A percentile compares a stretch with the other conserved stretches of the same genome.
These are phyloP conservation scores for Nothophytophthora sp. DNA, from an alignment of 352 stramenopile genomes.

Conservation along the genomic window DNA sequence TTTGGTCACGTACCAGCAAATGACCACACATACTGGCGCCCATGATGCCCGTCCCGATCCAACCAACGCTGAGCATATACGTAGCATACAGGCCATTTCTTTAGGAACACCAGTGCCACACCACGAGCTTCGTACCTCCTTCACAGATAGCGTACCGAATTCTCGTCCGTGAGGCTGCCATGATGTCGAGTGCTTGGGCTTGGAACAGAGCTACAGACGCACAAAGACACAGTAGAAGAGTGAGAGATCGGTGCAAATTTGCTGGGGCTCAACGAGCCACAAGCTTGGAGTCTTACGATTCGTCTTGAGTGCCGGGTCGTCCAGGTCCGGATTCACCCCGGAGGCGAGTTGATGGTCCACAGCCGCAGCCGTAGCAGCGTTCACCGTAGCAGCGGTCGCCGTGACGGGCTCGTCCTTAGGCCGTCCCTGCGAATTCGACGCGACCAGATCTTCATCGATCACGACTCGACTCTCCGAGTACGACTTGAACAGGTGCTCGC, in stretches of 20 bases:
- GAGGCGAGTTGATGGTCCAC: constrained; percentile 35
- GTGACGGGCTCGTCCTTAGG: constrained; percentile 48
- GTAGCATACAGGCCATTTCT: background rate
- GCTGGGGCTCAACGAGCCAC: background rate
- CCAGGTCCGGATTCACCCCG: constrained; percentile 34
- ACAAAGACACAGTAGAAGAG: constrained; percentile 4
- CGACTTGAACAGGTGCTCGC: constrained; percentile 86
- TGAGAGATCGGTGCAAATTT: background rate
- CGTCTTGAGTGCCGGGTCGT: constrained; percentile 57
- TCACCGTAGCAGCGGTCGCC: background rate
- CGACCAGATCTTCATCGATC: constrained; percentile 79
- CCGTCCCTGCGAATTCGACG: constrained; percentile 40
- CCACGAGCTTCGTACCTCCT: constrained; percentile 5
- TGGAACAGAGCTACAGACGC: constrained; percentile 58
- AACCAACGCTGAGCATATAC: constrained; percentile 61
- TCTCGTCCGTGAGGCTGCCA: constrained; percentile 60
- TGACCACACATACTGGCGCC: constrained; percentile 89
- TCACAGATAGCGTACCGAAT: constrained; percentile 35
- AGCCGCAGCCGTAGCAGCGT: constrained; percentile 6
- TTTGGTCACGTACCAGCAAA: constrained; percentile 69
- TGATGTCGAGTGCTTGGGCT: constrained; percentile 56
- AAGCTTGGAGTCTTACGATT: constrained; percentile 30
- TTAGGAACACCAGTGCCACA: constrained; percentile 1
- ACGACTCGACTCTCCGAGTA: constrained; percentile 87
- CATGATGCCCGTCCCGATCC: constrained; percentile 90